Evolutionary conservation across 805 yeast genomes (phyloP), one percentile per base, ranked within the genome.

Genomic region (Ogataea philodendri): DNA sequence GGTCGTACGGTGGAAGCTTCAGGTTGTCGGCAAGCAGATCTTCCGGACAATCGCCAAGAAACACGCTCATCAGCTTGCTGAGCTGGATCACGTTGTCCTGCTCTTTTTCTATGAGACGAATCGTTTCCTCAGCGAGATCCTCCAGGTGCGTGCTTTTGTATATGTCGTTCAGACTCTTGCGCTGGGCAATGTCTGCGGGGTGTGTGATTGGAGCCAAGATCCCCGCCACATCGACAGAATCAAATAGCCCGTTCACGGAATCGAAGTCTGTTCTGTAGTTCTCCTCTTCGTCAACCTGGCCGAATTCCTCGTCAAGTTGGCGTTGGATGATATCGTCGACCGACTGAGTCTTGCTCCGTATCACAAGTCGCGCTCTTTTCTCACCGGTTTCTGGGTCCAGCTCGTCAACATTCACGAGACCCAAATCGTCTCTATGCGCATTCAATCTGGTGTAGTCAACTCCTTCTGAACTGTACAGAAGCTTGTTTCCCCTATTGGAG

Each of bases 41-140:
- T 27, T 68, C 68, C 45, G 94, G 84, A 55, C 86, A 90, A 54
- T 90, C 97, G 4, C 97, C 96, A 32, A 90, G 67, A 48, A 90
- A 77, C 1, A 84, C 79, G 43, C 81, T 84, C 60, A 93, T 70
- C 28, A 90, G 67, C 50, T 76, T 77, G 27, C 82, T 74, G 35
- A 88, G 65, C 52, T 79, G 74, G 39, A 79, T 77, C n/a, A 84
- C 83, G 22, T 79, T 80, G 17, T 72, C 69, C 51, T 87, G 95
- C 54, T 93, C 98, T 26, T 74, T 72, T 54, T 85, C 89, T 32
- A 93, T 83, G 42, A 81, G 65, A 35, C 83, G 82, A 16, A 89
- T 76, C 11, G 93, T 76, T 42, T 87, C 86, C 11, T 65, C 63
- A 1, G 95, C 84, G 45, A 93, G 60, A 24, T 71, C 65, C 31